A percentile compares a stretch with the other conserved stretches of the same genome.
These are phyloP conservation scores for Capniomyces stellatus DNA, from an alignment of 371 early-diverging fungal species.

Conservation along the genomic window DNA sequence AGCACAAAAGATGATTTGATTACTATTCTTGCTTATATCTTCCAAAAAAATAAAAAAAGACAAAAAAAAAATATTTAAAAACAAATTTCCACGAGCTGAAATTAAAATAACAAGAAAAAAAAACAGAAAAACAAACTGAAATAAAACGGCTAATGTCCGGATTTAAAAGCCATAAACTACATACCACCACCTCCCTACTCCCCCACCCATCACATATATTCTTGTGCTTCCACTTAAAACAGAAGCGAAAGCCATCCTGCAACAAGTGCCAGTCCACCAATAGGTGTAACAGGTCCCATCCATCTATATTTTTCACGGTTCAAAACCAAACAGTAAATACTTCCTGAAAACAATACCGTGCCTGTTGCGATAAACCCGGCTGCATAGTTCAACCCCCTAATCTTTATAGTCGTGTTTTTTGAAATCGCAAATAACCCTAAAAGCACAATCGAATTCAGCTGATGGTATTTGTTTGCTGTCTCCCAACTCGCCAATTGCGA, in stretches of 20 bases:
- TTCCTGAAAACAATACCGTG: slow-evolving; percentile 37
- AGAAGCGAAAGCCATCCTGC: slow-evolving; percentile 54
- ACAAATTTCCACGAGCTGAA: too few relatives aligned
- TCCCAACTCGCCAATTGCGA: slow-evolving; percentile 43
- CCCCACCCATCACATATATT: too few relatives aligned
- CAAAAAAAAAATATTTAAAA: too few relatives aligned
- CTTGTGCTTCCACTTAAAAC: neutral
- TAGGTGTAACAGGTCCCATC: slow-evolving; percentile 54
- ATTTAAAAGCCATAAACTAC: too few relatives aligned
- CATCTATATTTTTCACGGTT: slow-evolving; percentile 13
- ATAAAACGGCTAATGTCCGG: too few relatives aligned
- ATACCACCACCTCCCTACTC: too few relatives aligned
- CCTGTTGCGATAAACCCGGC: slow-evolving; percentile 38
- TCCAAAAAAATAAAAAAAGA: too few relatives aligned
- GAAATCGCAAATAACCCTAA: slow-evolving; percentile 30
- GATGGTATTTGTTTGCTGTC: slow-evolving; percentile 45
- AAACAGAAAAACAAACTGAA: too few relatives aligned
- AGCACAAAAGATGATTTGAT: too few relatives aligned
- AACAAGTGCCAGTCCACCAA: slow-evolving; percentile 51
- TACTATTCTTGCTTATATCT: too few relatives aligned
- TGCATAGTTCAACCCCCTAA: slow-evolving; percentile 25
- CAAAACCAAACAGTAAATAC: slow-evolving; percentile 17
- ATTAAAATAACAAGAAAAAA: too few relatives aligned
- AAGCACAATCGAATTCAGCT: slow-evolving; percentile 44
- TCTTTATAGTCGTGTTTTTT: slow-evolving; percentile 12